Percentiles rank a stretch among this genome's conserved stretches.
Evolutionary conservation across 495 filamentous ascomycete species (phyloP).

Genomic region (Daldinia decipiens): DNA sequence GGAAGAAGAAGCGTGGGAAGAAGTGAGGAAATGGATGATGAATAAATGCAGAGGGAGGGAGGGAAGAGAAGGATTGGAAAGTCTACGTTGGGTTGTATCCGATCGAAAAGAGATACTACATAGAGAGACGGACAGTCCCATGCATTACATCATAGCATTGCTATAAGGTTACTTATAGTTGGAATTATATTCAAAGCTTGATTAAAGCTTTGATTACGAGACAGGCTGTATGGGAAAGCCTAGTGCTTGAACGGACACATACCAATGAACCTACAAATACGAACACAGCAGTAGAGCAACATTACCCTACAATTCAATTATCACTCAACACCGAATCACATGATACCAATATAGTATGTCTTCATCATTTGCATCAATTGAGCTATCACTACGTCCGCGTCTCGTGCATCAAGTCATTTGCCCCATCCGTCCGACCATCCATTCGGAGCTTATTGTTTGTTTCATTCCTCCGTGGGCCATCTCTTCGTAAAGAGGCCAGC

Average conservation of each 20-base stretch:
- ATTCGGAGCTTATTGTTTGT: slow-evolving; percentile 1
- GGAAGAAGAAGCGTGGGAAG: slow-evolving; percentile 69
- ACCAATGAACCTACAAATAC: neutral
- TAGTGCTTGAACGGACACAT: neutral
- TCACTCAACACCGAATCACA: slow-evolving; percentile 12
- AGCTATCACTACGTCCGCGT: slow-evolving; percentile 26
- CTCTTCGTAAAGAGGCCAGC: slow-evolving; percentile 3
- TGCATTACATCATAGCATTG: neutral
- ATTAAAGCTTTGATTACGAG: neutral
- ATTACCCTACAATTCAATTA: neutral
- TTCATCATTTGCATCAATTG: slow-evolving; percentile 31
- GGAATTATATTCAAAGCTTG: neutral
- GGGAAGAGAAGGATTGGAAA: slow-evolving; percentile 2
- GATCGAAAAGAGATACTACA: too few relatives aligned
- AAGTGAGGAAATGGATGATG: slow-evolving; percentile 48
- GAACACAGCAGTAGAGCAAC: neutral
- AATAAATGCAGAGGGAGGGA: slow-evolving; percentile 33
- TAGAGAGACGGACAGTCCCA: neutral
- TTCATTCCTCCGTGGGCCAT: slow-evolving; percentile 11
- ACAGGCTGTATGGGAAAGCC: neutral
- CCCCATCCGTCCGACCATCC: slow-evolving; percentile 22
- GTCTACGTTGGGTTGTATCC: neutral
- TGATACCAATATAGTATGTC: neutral
- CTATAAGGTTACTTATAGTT: neutral
- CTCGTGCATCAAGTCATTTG: slow-evolving; percentile 33